These are phyloP conservation scores for Hanseniaspora lachancei DNA, from an alignment of 805 yeast species.

Conservation along the genomic window DNA sequence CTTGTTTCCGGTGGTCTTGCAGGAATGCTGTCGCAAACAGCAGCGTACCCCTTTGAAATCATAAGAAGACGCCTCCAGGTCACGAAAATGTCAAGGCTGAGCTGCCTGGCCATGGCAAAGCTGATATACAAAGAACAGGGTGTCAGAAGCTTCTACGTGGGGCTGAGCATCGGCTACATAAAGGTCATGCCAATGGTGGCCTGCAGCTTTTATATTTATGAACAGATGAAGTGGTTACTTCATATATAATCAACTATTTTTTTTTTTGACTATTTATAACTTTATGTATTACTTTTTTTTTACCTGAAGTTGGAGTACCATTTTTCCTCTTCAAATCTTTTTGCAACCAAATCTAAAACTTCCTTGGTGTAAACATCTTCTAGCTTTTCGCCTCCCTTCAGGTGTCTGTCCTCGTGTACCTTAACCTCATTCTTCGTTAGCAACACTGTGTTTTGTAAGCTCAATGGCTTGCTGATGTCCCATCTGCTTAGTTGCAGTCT, in stretches of 20 bases:
- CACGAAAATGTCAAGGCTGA: constrained; percentile 41
- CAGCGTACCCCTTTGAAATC: constrained; percentile 94
- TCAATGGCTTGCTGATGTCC: constrained; percentile 55
- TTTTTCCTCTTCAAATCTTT: constrained; percentile 61
- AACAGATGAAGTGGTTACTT: constrained; percentile 58
- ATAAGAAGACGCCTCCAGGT: constrained; percentile 92
- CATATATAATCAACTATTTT: constrained; percentile 37
- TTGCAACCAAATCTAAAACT: constrained; percentile 42
- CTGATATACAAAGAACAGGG: constrained; percentile 65
- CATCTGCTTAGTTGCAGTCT: constrained; percentile 72
- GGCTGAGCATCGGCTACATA: constrained; percentile 86
- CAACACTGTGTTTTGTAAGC: constrained; percentile 67
- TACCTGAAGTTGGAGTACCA: constrained; percentile 51
- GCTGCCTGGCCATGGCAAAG: constrained; percentile 39
- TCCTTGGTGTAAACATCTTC: constrained; percentile 52
- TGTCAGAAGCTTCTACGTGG: constrained; percentile 78
- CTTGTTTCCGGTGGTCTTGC: constrained; percentile 89
- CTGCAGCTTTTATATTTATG: constrained; percentile 89
- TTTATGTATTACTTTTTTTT: background rate
- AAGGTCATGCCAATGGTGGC: constrained; percentile 97
- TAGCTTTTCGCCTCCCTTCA: constrained; percentile 52
- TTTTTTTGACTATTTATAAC: background rate
- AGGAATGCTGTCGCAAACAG: constrained; percentile 88
- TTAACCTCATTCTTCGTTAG: constrained; percentile 82
- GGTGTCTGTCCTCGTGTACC: constrained; percentile 60